These are phyloP conservation scores for Amanita rubescens DNA, from an alignment of 768 basidiomycete species.

Conservation along the genomic window DNA sequence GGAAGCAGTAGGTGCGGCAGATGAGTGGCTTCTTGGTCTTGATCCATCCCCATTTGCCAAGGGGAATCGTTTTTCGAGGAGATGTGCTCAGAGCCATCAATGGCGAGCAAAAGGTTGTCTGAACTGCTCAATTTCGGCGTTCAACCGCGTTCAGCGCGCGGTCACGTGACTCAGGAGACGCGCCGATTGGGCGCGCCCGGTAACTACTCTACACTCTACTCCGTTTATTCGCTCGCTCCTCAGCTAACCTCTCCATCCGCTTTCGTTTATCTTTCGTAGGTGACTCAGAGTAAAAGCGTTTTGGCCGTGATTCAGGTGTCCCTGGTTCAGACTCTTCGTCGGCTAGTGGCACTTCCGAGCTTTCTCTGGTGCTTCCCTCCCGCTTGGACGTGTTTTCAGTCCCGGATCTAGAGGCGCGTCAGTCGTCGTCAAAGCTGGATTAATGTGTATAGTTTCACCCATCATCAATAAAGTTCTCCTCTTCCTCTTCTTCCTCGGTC, in stretches of 20 bases:
- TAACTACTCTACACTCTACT: conserved; percentile 8
- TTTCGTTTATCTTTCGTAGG: conserved; percentile 27
- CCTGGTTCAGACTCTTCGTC: not conserved
- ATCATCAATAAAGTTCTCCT: conserved; percentile 27
- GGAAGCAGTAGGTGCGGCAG: conserved; percentile 20
- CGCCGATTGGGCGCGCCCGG: too few species aligned
- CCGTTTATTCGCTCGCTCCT: conserved; percentile 15
- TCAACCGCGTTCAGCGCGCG: not conserved
- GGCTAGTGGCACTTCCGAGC: not conserved
- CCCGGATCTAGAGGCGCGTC: conserved; percentile 3
- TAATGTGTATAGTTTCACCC: conserved; percentile 11
- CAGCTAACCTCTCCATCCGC: conserved; percentile 24
- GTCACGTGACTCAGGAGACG: conserved; percentile 6
- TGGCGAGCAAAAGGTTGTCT: not conserved
- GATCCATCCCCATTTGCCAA: conserved; percentile 63
- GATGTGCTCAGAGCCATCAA: conserved; percentile 60
- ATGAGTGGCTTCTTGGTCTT: conserved; percentile 34
- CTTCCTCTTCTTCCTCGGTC: conserved; percentile 37
- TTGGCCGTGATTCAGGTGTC: conserved; percentile 4
- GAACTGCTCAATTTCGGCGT: not conserved
- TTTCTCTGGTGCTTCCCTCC: not conserved
- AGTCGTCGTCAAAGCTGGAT: conserved; percentile 5
- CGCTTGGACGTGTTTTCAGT: conserved; percentile 2
- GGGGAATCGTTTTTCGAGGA: conserved; percentile 66
- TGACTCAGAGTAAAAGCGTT: conserved; percentile 20